Evolutionary conservation across 2,329 filamentous ascomycete species (phyloP).

Genomic region (Trichoderma harzianum): DNA sequence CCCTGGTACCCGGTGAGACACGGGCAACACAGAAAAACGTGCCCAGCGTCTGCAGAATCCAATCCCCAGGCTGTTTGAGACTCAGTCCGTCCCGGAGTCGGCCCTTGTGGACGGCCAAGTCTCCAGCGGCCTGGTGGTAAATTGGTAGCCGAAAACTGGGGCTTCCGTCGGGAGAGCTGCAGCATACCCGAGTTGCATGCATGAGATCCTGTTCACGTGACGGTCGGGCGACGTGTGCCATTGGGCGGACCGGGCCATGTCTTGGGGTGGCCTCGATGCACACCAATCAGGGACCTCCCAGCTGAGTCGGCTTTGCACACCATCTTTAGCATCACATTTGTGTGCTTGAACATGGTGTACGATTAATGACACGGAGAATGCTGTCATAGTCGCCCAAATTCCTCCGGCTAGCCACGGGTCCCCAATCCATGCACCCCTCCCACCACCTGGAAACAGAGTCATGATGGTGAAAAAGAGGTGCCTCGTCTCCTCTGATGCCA

Average conservation of each 20-base stretch:
- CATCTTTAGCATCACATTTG: neutral
- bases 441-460: neutral
- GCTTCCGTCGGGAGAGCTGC: slow-evolving; percentile 32
- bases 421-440: neutral
- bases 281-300: slow-evolving; percentile 23
- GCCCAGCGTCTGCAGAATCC: neutral
- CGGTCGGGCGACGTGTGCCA: slow-evolving; percentile 32
- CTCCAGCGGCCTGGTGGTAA: slow-evolving; percentile 8
- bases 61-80: neutral
- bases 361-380: neutral
- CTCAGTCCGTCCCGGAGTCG: slow-evolving; percentile 4
- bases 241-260: slow-evolving; percentile 38
- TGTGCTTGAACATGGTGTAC: neutral
- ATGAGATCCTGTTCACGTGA: slow-evolving; percentile 37
- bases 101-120: slow-evolving; percentile 2
- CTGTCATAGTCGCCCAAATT: neutral
- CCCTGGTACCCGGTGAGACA: slow-evolving; percentile 7
- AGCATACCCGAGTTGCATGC: slow-evolving; percentile 32
- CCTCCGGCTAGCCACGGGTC: slow-evolving; percentile 8
- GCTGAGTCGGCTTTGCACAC: neutral
- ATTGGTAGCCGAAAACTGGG: slow-evolving; percentile 28
- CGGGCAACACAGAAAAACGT: neutral
- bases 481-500: neutral
- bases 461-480: neutral
- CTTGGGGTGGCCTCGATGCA: slow-evolving; percentile 21